phyloP scores from a whole-genome alignment of 805 yeast genomes.

The Pichia insulana region DNA sequence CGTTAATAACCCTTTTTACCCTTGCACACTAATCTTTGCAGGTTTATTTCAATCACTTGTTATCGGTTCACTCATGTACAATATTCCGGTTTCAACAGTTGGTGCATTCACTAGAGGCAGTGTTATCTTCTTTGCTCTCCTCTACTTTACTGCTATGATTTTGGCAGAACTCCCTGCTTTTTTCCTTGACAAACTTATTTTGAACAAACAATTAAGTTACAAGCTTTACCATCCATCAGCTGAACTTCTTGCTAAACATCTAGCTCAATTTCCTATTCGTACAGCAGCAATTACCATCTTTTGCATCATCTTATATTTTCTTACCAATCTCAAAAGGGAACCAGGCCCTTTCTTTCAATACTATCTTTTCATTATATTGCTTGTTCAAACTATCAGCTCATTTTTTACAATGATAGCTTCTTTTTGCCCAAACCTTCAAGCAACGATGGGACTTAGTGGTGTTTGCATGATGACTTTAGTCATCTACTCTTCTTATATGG shows the following conservation, averaged over 20 bases:
- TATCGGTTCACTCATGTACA: conserved; percentile 41
- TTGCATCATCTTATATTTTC: conserved; percentile 38
- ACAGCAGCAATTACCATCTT: conserved; percentile 40
- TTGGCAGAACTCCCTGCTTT: conserved; percentile 53
- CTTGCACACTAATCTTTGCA: conserved; percentile 40
- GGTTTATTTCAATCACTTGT: conserved; percentile 47
- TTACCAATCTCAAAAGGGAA: conserved; percentile 22
- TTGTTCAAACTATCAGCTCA: not conserved
- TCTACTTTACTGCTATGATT: conserved; percentile 52
- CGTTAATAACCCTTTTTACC: conserved; percentile 43
- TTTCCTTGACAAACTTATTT: conserved; percentile 52
- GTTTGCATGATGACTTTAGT: not conserved
- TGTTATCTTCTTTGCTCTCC: conserved; percentile 48
- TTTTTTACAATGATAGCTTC: not conserved
- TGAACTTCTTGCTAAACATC: conserved; percentile 46
- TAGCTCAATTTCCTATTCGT: conserved; percentile 49
- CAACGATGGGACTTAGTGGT: not conserved
- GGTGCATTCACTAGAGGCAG: conserved; percentile 46
- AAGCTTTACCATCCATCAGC: conserved; percentile 62
- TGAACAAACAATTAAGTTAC: conserved; percentile 55
- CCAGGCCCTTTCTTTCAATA: not conserved
- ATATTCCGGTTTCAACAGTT: conserved; percentile 12
- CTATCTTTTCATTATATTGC: not conserved
- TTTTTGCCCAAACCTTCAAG: not conserved
- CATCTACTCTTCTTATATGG: not conserved